phyloP scores from a whole-genome alignment of 1,284 basidiomycete species.

The Wolfiporia cocos region DNA sequence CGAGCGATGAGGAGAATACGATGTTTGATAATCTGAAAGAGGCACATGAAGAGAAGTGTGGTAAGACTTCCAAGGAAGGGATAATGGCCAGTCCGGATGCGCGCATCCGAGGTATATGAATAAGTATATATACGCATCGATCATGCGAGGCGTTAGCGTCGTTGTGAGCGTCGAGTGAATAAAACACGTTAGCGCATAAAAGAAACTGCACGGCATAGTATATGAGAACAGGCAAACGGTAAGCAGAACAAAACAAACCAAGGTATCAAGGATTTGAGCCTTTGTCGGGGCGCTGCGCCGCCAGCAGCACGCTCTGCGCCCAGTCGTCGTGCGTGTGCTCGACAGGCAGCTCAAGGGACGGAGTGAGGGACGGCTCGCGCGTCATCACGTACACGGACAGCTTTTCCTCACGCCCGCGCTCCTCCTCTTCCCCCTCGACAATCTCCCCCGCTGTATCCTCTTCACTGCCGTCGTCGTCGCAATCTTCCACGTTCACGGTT shows the following conservation, averaged over 20 bases:
- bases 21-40: too few species aligned
- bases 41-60: too few species aligned
- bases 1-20: too few species aligned
- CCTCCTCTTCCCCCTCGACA: background rate
- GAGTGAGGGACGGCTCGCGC: slow-evolving; percentile 15
- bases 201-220: too few species aligned
- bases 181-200: too few species aligned
- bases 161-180: too few species aligned
- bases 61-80: too few species aligned
- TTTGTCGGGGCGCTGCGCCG: slow-evolving; percentile 32
- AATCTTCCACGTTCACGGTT: too few species aligned
- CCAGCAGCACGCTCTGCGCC: slow-evolving; percentile 53
- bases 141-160: too few species aligned
- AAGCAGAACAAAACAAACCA: background rate
- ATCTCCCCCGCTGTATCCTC: slow-evolving; percentile 22
- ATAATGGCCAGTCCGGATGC: too few species aligned
- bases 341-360: slow-evolving; percentile 21
- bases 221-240: background rate
- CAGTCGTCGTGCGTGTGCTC: slow-evolving; percentile 47
- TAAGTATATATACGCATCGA: too few species aligned
- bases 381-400: slow-evolving; percentile 3
- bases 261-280: background rate
- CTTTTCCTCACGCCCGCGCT: background rate
- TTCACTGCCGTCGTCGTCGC: background rate
- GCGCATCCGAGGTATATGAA: too few species aligned